phyloP scores from a whole-genome alignment of 805 yeast genomes.

The Sugiyamaella boreocaroliniensis region DNA sequence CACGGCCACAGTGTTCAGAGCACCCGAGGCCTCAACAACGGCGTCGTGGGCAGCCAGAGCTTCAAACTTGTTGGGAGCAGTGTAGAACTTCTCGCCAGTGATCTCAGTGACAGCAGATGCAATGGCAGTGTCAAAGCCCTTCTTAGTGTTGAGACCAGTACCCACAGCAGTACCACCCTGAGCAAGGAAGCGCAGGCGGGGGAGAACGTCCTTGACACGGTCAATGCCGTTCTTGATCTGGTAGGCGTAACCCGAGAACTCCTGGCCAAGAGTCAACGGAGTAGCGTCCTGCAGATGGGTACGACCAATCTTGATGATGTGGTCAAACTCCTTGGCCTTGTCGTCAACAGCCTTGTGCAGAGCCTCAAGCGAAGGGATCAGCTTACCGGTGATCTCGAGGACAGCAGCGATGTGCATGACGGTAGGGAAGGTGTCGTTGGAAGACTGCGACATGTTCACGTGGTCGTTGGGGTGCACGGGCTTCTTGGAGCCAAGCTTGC shows the following conservation, averaged over 20 bases:
- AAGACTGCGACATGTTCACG: conserved; percentile 97
- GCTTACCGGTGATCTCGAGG: conserved; percentile 65
- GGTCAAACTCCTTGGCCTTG: conserved; percentile 76
- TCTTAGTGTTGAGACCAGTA: conserved; percentile 91
- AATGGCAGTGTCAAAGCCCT: conserved; percentile 80
- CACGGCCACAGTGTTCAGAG: conserved; percentile 88
- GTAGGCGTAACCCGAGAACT: conserved; percentile 92
- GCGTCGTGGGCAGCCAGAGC: conserved; percentile 99
- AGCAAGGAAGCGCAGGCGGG: conserved; percentile 74
- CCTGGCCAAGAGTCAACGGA: conserved; percentile 96
- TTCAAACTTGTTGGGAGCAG: conserved; percentile 98
- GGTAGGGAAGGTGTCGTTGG: conserved; percentile 98
- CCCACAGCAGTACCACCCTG: conserved; percentile 99
- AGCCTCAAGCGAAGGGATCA: conserved; percentile 72
- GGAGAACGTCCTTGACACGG: conserved; percentile 72
- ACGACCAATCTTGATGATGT: conserved; percentile 96
- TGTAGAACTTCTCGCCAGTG: conserved; percentile 82
- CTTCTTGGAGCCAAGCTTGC: conserved; percentile 80
- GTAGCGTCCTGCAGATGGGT: conserved; percentile 99
- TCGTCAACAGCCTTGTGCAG: conserved; percentile 71
- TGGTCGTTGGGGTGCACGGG: conserved; percentile 99
- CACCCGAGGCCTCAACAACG: conserved; percentile 95
- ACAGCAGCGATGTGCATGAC: conserved; percentile 99
- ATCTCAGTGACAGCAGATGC: conserved; percentile 80
- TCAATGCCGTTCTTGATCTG: conserved; percentile 87